Base-by-base conservation (phyloP, 352 stramenopile species). In the Phytopythium cucurbitacearum region DNA sequence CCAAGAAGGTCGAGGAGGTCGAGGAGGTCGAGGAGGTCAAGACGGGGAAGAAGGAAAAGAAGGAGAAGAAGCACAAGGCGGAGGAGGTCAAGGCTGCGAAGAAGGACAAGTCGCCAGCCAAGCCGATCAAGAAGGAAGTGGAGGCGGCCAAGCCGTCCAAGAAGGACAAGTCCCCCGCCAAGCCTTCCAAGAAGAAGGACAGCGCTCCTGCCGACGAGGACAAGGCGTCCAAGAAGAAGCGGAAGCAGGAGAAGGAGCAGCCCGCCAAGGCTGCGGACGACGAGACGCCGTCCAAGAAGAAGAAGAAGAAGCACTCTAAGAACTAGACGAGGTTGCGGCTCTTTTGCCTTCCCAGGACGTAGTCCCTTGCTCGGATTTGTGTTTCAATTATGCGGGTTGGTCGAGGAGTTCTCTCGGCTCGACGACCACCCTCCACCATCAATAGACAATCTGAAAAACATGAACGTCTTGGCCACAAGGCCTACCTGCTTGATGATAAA, bases 221-320 rank as follows among this genome's bases (percentile, higher is more conserved):
- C 47, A 65, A 55, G 53, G 57, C 44, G 49, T 28, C 21, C 21
- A 28, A 51, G 44, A 33, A 54, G 15, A 43, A 34, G 9, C 48
- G 47, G 5, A 62, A 66, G 44, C 46, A 62, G 38, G 43, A 57
- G 28, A 59, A 53, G 32, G 47, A 51, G 38, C 53, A 52, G 40
- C 38, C 59, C 45, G 56, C 48, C 1, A 61, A 55, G 40, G 28
- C 46, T 21, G 32, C 51, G 46, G 34, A 70, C 36, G 56, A n/a
- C 13, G 51, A 55, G 15, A 56, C 48, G 28, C 41, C 52, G 5
- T 51, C 57, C n/a, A 67, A 67, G 35, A 58, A 58, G 56, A 67
- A 65, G 49, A 62, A 71, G 37, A 48, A 28, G 64, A 63, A 58
- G 56, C 63, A 36, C 34, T 35, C 54, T n/a, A 70, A 65, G 57